Percentiles rank a stretch among this genome's conserved stretches.
phyloP scores from a whole-genome alignment of 108 stramenopile species.

The Conticribra guillardii region DNA sequence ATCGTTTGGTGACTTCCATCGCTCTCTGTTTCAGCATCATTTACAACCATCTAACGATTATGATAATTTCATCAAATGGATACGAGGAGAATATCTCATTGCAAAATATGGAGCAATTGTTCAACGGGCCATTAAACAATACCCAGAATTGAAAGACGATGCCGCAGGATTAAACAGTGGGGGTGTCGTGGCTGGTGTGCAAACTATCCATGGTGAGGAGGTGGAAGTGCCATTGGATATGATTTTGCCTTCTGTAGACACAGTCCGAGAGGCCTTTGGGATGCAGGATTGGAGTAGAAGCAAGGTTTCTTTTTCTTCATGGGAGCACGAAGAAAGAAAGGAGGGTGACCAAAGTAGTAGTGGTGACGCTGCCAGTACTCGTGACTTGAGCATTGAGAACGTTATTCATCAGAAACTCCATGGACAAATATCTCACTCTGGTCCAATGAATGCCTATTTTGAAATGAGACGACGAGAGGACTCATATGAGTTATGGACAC shows the following conservation, averaged over 20 bases:
- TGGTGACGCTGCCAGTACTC: not conserved
- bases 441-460: conserved; percentile 79
- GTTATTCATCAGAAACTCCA: conserved; percentile 54
- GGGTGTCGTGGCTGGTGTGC: conserved; percentile 11
- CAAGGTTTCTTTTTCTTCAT: conserved; percentile 37
- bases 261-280: conserved; percentile 62
- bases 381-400: conserved; percentile 47
- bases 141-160: conserved; percentile 61
- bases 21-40: conserved; percentile 52
- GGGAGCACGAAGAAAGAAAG: conserved; percentile 24
- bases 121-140: conserved; percentile 28
- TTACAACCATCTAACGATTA: not conserved
- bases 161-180: conserved; percentile 44
- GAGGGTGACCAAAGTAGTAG: conserved; percentile 6
- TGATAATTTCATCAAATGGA: conserved; percentile 68
- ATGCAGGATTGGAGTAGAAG: conserved; percentile 63
- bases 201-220: conserved; percentile 28
- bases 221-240: conserved; percentile 22
- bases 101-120: conserved; percentile 64
- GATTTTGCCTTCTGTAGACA: conserved; percentile 53
- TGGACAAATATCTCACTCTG: conserved; percentile 61
- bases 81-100: conserved; percentile 70
- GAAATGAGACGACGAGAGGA: conserved; percentile 62
- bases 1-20: conserved; percentile 49
- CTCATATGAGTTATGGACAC: conserved; percentile 82